Evolutionary conservation across 2,329 filamentous ascomycete genomes (phyloP).

Genomic region (Xylariaceae sp.): DNA sequence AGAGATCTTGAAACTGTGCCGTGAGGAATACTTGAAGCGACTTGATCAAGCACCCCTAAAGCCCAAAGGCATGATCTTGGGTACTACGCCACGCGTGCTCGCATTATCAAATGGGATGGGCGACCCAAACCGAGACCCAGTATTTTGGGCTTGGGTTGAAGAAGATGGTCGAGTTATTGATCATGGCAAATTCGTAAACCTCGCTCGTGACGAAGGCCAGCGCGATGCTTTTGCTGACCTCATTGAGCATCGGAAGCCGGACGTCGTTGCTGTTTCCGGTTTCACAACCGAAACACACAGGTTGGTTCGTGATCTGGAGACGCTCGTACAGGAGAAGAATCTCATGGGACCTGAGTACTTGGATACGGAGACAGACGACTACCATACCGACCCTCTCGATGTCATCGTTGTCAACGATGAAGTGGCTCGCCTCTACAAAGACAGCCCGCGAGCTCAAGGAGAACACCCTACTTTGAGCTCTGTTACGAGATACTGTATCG

Average conservation of each 20-base stretch:
- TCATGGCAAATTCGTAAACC: conserved; percentile 83
- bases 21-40: conserved; percentile 86
- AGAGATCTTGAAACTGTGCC: conserved; percentile 83
- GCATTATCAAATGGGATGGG: conserved; percentile 87
- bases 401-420: conserved; percentile 95
- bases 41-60: conserved; percentile 97
- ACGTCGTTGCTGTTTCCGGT: conserved; percentile 89
- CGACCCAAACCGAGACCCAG: conserved; percentile 74
- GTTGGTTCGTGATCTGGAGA: conserved; percentile 80
- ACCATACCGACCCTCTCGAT: conserved; percentile 80
- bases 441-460: conserved; percentile 76
- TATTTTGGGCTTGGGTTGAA: conserved; percentile 91
- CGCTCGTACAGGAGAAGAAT: conserved; percentile 77
- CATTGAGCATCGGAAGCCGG: conserved; percentile 79
- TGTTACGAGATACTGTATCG: conserved; percentile 87
- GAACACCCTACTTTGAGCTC: conserved; percentile 84
- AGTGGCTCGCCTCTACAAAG: conserved; percentile 94
- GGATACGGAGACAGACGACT: conserved; percentile 77
- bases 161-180: conserved; percentile 90
- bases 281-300: conserved; percentile 87
- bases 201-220: conserved; percentile 73
- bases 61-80: conserved; percentile 88
- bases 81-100: conserved; percentile 86
- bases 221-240: conserved; percentile 78
- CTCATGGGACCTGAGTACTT: conserved; percentile 83